Base-by-base conservation (phyloP, 2,329 filamentous ascomycete genomes). In the Onygenales sp. region DNA sequence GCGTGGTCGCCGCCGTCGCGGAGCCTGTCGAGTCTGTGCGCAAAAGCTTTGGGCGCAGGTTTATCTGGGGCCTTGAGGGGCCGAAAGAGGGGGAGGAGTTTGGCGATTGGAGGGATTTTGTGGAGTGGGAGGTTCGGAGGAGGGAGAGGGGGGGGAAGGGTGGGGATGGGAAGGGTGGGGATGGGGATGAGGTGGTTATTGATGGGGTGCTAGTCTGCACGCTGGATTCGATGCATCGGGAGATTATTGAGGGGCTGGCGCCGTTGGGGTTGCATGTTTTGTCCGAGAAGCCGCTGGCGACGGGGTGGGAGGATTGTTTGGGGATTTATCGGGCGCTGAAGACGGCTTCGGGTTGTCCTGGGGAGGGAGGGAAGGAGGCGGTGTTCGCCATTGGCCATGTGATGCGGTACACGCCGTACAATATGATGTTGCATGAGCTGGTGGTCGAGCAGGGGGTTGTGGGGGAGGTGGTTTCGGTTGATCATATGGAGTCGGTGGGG, bases 381-480 rank as follows among this genome's bases (percentile, higher is more conserved):
- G 72, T 94, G 31, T 92, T 94, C 66, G 87, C 86, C 1, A 86
- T 94, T 51, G 88, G 89, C 7, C 89, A 94, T 69, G 89, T 94
- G 3, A 71, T 94, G 54, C 77, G 89, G 39, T 94, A 94, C 68
- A 89, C 84, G 63, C 87, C 87, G 14, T 87, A 93, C 68, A 94
- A 94, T 66, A 83, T 88, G 70, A 71, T 89, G 55, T 74, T 94
- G 47, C 80, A 87, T 50, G 82, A 85, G 65, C 71, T 94, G 27
- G 73, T 93, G 3, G 74, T 87, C 3, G 80, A 89, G 59, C 79
- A 89, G 47, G 76, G 77, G 13, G 79, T 82, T 10, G 82, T 94
- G 61, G 89, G 89, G 6, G 84, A 92, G 48, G 73, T 92, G 43
- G 71, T 89, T 48, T 89, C 85, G 50, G 77, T 90, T 42, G 84